Conservation (phyloP, 192 early-diverging fungal genomes). For the Powellomyces hirtus region DNA sequence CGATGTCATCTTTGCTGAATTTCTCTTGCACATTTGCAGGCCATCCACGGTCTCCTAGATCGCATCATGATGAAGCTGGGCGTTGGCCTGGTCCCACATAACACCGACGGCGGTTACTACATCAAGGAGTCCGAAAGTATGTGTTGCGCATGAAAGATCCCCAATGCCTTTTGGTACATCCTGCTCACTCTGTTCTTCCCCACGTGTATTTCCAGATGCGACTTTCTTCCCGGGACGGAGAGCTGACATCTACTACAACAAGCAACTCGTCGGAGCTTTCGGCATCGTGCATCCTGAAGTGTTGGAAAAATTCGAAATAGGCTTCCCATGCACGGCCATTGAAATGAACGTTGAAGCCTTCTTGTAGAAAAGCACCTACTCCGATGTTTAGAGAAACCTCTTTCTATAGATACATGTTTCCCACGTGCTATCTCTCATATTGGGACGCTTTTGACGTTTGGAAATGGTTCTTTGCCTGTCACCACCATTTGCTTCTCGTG, state of each 20-base stretch:
- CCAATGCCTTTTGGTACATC: too few relatives aligned
- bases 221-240: constrained; percentile 90
- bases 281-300: constrained; percentile 94
- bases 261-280: constrained; percentile 70
- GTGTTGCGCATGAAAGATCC: too few relatives aligned
- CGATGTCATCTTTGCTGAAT: too few relatives aligned
- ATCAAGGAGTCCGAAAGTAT: constrained; percentile 72
- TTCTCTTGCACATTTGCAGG: constrained; percentile 47
- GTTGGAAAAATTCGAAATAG: constrained; percentile 77
- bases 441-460: constrained; percentile 36
- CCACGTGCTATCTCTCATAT: constrained; percentile 2
- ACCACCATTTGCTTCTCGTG: constrained; percentile 76
- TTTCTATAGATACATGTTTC: constrained; percentile 49
- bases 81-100: constrained; percentile 47
- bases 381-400: too few relatives aligned
- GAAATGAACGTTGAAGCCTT: constrained; percentile 97
- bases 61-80: constrained; percentile 81
- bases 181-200: too few relatives aligned
- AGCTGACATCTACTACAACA: constrained; percentile 79
- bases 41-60: constrained; percentile 90
- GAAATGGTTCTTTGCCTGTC: constrained; percentile 77
- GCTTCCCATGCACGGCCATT: constrained; percentile 80
- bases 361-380: constrained; percentile 68
- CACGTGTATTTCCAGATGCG: constrained; percentile 58
- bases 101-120: constrained; percentile 67